phyloP scores from a whole-genome alignment of 495 filamentous ascomycete genomes.

The Trichoderma gamsii region DNA sequence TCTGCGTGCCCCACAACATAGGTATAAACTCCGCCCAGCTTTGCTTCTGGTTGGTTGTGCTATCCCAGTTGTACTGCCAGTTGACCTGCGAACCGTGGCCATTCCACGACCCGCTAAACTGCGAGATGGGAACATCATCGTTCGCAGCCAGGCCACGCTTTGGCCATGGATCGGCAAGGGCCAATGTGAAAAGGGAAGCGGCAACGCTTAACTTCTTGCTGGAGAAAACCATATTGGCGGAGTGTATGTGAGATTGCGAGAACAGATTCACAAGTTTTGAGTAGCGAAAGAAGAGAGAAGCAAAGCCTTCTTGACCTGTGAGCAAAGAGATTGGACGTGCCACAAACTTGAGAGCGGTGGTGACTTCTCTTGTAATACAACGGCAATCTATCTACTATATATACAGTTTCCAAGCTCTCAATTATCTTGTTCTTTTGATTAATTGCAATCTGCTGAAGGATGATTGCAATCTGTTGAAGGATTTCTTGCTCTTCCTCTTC shows the following conservation, averaged over 20 bases:
- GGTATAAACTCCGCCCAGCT: conserved; percentile 12
- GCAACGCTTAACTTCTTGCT: background rate
- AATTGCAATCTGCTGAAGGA: background rate
- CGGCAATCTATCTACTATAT: background rate
- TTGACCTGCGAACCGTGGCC: conserved; percentile 13
- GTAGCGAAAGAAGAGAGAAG: background rate
- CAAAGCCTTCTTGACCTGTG: background rate
- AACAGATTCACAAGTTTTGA: background rate
- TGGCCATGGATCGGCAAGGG: background rate
- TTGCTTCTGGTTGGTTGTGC: conserved; percentile 11
- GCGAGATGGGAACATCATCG: conserved; percentile 15
- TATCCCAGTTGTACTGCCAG: conserved; percentile 18
- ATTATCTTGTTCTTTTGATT: background rate
- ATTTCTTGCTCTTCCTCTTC: background rate
- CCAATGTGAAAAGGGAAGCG: background rate
- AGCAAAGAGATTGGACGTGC: background rate
- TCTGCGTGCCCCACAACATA: conserved; percentile 12
- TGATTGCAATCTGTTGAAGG: background rate
- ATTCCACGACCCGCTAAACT: conserved; percentile 14
- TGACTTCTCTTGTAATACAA: background rate
- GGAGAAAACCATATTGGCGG: background rate
- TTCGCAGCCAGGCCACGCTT: conserved; percentile 14
- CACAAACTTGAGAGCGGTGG: background rate
- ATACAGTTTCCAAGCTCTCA: background rate
- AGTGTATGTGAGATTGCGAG: background rate